Evolutionary conservation across 306 rosid genomes (phyloP).

Genomic region (Vigna radiata): DNA sequence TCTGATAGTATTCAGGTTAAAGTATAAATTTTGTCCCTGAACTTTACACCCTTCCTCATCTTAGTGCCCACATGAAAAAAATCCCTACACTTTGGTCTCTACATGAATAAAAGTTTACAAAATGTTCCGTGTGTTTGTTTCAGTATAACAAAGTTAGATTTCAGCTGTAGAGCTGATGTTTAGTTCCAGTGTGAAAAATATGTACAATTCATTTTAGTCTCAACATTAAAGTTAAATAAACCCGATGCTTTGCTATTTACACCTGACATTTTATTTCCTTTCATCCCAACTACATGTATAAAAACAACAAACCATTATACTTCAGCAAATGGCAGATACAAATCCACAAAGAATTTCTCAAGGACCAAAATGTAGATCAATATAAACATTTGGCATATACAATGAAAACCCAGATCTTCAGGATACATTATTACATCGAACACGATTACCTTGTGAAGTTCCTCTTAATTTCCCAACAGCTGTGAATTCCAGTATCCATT

Average conservation of each 20-base stretch:
- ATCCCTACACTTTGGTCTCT: background rate
- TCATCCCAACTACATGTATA: background rate
- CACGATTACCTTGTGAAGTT: constrained; percentile 79
- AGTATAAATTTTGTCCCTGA: background rate
- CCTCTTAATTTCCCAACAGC: constrained; percentile 99
- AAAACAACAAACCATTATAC: background rate
- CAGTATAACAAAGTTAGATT: background rate
- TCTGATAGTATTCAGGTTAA: constrained; percentile 10
- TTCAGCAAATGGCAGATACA: background rate
- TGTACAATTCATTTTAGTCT: background rate
- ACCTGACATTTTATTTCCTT: background rate
- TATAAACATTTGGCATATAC: too few species aligned
- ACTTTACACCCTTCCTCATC: background rate
- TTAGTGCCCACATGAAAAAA: background rate
- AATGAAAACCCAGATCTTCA: too few species aligned
- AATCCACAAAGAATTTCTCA: background rate
- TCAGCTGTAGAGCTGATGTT: background rate
- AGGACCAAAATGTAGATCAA: background rate
- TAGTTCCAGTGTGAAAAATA: background rate
- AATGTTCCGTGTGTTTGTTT: background rate
- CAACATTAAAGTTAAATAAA: background rate
- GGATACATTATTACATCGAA: constrained; percentile 27
- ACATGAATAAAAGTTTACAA: background rate
- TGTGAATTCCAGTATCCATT: constrained; percentile 94
- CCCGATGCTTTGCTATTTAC: background rate